Percentiles rank a stretch among this genome's conserved stretches.
These are phyloP conservation scores for Solanum paucissectum DNA, from an alignment of 257 asterid genomes.

Conservation along the genomic window DNA sequence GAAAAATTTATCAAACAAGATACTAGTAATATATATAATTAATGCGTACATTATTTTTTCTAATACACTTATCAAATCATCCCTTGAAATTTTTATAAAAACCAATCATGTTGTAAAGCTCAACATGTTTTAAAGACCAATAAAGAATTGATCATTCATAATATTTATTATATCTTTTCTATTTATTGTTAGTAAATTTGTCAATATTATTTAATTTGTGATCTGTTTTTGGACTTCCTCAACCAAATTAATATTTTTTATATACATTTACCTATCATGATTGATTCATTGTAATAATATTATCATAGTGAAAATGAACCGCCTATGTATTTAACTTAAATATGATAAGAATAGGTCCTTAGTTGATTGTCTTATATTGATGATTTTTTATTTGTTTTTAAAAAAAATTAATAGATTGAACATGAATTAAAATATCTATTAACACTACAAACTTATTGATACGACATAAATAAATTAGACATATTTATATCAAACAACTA, in stretches of 20 bases:
- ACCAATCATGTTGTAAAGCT: background rate
- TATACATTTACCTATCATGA: background rate
- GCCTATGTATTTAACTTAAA: background rate
- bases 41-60: too few species aligned
- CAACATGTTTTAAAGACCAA: background rate
- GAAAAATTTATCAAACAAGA: too few species aligned
- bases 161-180: too few species aligned
- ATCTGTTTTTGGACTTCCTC: background rate
- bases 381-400: too few species aligned
- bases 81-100: too few species aligned
- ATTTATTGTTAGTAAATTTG: too few species aligned
- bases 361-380: background rate
- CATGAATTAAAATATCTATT: background rate
- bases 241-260: background rate
- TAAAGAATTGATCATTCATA: too few species aligned
- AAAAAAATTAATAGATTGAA: background rate
- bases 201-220: too few species aligned
- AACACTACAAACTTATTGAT: background rate
- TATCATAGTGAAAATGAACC: background rate
- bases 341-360: background rate
- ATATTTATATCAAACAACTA: background rate
- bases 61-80: too few species aligned
- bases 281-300: background rate
- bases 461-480: background rate
- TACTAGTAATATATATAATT: too few species aligned